Percentiles rank a stretch among this genome's conserved stretches.
phyloP scores from a whole-genome alignment of 148 eudicot genomes.

The Cornus florida region DNA sequence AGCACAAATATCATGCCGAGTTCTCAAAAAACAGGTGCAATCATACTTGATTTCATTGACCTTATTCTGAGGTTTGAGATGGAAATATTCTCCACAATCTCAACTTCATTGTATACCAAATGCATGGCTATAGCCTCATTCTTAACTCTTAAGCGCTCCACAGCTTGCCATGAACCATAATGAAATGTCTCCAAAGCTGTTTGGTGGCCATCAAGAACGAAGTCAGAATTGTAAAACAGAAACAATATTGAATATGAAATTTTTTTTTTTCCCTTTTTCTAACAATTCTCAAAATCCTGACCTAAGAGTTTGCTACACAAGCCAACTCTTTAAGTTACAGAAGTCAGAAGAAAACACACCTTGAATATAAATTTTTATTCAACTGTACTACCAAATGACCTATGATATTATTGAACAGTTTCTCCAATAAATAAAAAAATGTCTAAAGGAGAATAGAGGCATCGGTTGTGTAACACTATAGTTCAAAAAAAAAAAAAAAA shows the following conservation, averaged over 20 bases:
- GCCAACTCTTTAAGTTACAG: no score
- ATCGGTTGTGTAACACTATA: no score
- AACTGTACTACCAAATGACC: no score
- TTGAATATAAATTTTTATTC: no score
- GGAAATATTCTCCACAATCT: slow-evolving; percentile 53
- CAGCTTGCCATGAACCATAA: slow-evolving; percentile 58
- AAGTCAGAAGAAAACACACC: no score
- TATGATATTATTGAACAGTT: no score
- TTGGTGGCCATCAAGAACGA: slow-evolving; percentile 6
- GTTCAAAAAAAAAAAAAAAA: no score
- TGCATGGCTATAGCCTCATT: slow-evolving; percentile 49
- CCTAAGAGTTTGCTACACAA: no score
- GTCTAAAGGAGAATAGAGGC: no score
- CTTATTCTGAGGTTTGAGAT: slow-evolving; percentile 64
- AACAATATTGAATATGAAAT: background rate
- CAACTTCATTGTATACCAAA: slow-evolving; percentile 47
- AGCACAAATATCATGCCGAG: slow-evolving; percentile 78
- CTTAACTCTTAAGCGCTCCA: slow-evolving; percentile 61
- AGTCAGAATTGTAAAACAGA: background rate
- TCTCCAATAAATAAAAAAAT: no score
- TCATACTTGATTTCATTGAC: slow-evolving; percentile 76
- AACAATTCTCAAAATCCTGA: no score
- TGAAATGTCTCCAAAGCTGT: slow-evolving; percentile 83
- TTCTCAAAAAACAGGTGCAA: slow-evolving; percentile 78
- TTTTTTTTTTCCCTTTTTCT: no score